Percentiles rank a stretch among this genome's conserved stretches.
These are phyloP conservation scores for Blattamonas nauphoetae DNA, from an alignment of 78 protist genomes.

Conservation along the genomic window DNA sequence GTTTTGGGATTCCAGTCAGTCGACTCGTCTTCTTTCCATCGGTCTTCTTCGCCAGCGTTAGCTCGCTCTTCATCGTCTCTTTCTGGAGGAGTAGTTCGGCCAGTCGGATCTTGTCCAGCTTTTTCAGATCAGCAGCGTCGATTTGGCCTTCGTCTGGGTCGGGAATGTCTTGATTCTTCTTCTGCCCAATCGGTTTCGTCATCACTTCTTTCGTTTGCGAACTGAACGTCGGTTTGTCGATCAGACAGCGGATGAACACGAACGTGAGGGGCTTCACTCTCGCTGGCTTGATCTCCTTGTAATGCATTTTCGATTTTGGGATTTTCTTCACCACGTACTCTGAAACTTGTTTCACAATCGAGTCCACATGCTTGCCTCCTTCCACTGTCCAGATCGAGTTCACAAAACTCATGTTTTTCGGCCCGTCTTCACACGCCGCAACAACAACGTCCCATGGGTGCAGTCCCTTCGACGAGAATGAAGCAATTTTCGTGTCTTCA, in stretches of 20 bases:
- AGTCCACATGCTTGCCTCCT: slow-evolving; percentile 93
- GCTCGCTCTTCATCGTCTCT: slow-evolving; percentile 50
- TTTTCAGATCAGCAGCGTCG: slow-evolving; percentile 55
- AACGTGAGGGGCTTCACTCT: slow-evolving; percentile 62
- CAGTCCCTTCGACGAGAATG: not conserved
- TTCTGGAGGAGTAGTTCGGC: slow-evolving; percentile 41
- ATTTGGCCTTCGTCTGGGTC: slow-evolving; percentile 46
- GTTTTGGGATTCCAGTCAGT: slow-evolving; percentile 48
- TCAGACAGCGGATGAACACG: slow-evolving; percentile 79
- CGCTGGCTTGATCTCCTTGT: slow-evolving; percentile 50
- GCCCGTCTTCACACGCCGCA: slow-evolving; percentile 31
- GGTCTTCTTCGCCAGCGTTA: not conserved
- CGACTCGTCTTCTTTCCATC: slow-evolving; percentile 6
- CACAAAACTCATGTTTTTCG: slow-evolving; percentile 78
- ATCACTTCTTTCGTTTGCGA: slow-evolving; percentile 88
- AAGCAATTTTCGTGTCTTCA: slow-evolving; percentile 21
- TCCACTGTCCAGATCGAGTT: slow-evolving; percentile 81
- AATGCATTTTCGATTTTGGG: slow-evolving; percentile 39
- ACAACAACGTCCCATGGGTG: slow-evolving; percentile 46
- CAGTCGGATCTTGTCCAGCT: slow-evolving; percentile 53
- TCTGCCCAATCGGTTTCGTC: slow-evolving; percentile 37
- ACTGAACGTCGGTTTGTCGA: slow-evolving; percentile 95
- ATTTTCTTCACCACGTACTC: not conserved
- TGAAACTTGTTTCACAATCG: slow-evolving; percentile 56
- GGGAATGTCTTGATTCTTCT: too few relatives aligned